Conservation (phyloP, 768 basidiomycete species). For the Tylopilus sp. region DNA sequence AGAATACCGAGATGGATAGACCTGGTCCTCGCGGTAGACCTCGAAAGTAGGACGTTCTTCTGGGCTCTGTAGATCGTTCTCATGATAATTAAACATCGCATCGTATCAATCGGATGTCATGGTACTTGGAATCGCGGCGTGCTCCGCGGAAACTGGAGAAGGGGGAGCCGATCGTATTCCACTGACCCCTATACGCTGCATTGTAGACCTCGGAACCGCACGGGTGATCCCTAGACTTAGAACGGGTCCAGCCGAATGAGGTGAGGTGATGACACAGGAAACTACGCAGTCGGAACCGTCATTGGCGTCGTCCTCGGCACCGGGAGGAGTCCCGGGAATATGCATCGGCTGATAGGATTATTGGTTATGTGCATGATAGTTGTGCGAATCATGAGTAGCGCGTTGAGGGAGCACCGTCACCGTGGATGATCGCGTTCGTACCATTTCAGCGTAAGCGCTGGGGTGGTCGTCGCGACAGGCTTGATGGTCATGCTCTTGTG, state of each 20-base stretch:
- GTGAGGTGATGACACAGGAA: conserved; percentile 8
- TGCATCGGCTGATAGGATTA: conserved; percentile 31
- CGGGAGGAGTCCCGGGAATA: conserved; percentile 20
- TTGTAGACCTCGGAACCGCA: conserved; percentile 11
- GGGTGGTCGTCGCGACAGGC: conserved; percentile 17
- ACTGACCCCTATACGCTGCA: neutral
- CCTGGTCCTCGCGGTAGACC: conserved; percentile 23
- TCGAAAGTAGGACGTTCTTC: conserved; percentile 15
- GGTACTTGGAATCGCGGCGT: conserved; percentile 36
- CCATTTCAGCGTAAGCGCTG: conserved; percentile 21
- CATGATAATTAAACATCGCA: conserved; percentile 29
- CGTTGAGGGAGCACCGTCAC: conserved; percentile 25
- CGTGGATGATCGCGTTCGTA: conserved; percentile 29
- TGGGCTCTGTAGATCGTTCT: conserved; percentile 14
- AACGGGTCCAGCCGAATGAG: conserved; percentile 14
- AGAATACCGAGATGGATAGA: conserved; percentile 16
- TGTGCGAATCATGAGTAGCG: conserved; percentile 28
- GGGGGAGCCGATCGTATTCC: conserved; percentile 34
- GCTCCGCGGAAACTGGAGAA: conserved; percentile 40
- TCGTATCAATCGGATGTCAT: conserved; percentile 46
- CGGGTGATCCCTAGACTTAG: conserved; percentile 11
- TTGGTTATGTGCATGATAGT: conserved; percentile 31
- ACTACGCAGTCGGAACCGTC: conserved; percentile 14
- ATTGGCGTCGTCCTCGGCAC: conserved; percentile 3
- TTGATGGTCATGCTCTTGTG: conserved; percentile 32